A percentile compares a stretch with the other conserved stretches of the same genome.
phyloP scores from a whole-genome alignment of 139 green algal species.

The Chlorella sorokiniana region DNA sequence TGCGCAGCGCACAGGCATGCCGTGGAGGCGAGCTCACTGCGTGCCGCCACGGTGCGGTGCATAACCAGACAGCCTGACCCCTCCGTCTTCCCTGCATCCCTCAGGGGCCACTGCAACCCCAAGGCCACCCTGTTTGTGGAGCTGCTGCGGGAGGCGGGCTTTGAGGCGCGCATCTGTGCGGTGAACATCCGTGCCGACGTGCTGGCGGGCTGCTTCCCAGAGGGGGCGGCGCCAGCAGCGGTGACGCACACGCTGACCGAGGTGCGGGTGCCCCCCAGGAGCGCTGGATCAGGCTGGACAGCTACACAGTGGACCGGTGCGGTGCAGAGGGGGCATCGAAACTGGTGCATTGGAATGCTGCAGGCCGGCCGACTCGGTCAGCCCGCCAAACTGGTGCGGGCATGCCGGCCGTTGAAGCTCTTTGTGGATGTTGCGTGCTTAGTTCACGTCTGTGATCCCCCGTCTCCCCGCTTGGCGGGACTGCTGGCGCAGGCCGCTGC shows the following conservation, averaged over 20 bases:
- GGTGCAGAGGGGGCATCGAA: too few relatives aligned
- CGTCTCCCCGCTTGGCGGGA: background rate
- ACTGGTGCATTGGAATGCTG: background rate
- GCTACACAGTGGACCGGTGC: background rate
- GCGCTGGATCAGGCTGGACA: background rate
- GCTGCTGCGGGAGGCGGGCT: background rate
- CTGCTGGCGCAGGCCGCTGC: background rate
- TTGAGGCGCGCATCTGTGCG: background rate
- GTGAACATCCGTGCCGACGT: background rate
- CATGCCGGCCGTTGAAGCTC: background rate
- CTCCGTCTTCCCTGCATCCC: background rate
- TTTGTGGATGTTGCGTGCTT: background rate
- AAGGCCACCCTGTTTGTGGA: background rate
- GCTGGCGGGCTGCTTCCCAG: background rate
- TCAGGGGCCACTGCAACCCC: background rate
- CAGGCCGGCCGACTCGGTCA: background rate
- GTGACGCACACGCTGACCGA: background rate
- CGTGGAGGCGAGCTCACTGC: background rate
- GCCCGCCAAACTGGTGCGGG: background rate
- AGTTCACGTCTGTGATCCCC: background rate
- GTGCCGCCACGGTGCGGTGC: background rate
- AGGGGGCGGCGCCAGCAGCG: background rate
- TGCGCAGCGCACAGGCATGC: background rate
- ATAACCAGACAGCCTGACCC: background rate
- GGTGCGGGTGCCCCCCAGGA: background rate